Percentiles rank a stretch among this genome's conserved stretches.
These are phyloP conservation scores for Cordyceps javanica DNA, from an alignment of 2,329 filamentous ascomycete species.

Conservation along the genomic window DNA sequence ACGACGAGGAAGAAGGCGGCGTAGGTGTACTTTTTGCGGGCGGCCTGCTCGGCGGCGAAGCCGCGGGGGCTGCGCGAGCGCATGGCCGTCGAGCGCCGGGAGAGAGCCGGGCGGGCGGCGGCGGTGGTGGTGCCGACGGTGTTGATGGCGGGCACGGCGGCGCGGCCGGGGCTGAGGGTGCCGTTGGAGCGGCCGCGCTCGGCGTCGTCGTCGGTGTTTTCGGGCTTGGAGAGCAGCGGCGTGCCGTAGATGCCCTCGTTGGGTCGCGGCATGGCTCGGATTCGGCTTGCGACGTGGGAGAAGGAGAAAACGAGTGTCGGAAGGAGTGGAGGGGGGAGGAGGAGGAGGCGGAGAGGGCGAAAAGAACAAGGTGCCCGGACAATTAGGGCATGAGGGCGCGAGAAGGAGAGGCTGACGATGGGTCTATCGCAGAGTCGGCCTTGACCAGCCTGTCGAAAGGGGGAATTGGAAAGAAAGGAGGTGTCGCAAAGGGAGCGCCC, in stretches of 20 bases:
- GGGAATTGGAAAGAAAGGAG: background rate
- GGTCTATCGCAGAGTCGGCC: background rate
- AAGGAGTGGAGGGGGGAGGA: background rate
- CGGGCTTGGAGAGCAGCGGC: slow-evolving; percentile 34
- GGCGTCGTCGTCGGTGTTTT: slow-evolving; percentile 18
- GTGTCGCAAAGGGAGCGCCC: background rate
- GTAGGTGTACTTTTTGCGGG: slow-evolving; percentile 78
- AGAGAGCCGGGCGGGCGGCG: slow-evolving; percentile 23
- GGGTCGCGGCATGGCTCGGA: slow-evolving; percentile 36
- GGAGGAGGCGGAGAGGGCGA: background rate
- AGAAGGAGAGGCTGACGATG: background rate
- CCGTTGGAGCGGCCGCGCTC: slow-evolving; percentile 22
- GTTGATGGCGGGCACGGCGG: slow-evolving; percentile 20
- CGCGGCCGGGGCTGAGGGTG: slow-evolving; percentile 18
- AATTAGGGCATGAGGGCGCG: slow-evolving; percentile 2
- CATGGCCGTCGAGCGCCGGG: slow-evolving; percentile 54
- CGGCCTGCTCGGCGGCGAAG: slow-evolving; percentile 35
- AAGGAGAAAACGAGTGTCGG: background rate
- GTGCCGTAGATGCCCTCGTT: slow-evolving; percentile 38
- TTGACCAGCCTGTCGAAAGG: background rate
- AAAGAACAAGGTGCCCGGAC: too few relatives aligned
- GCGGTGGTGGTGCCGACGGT: slow-evolving; percentile 17
- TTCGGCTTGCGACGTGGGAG: background rate
- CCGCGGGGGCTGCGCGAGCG: slow-evolving; percentile 68
- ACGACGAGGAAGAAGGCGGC: slow-evolving; percentile 77